These are phyloP conservation scores for Kazachstania kunashirensis DNA, from an alignment of 805 yeast species.

Conservation along the genomic window DNA sequence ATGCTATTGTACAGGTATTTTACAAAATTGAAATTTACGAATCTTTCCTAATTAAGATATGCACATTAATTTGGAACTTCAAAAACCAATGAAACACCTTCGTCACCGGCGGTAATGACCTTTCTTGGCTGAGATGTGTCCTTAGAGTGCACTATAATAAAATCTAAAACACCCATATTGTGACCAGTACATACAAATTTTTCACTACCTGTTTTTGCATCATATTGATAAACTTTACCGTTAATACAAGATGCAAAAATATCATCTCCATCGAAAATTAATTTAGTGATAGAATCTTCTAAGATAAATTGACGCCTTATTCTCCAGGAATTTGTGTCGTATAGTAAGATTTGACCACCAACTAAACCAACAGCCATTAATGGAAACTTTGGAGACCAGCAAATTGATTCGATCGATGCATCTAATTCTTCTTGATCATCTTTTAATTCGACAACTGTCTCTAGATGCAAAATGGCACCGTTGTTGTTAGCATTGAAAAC, in stretches of 20 bases:
- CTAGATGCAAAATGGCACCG: slow-evolving; percentile 58
- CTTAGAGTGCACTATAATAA: slow-evolving; percentile 48
- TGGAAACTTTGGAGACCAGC: slow-evolving; percentile 62
- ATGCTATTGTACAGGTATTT: no score
- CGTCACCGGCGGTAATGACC: slow-evolving; percentile 91
- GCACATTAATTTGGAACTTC: slow-evolving; percentile 31
- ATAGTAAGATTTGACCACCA: slow-evolving; percentile 73
- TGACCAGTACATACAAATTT: slow-evolving; percentile 82
- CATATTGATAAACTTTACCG: slow-evolving; percentile 81
- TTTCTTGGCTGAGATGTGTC: slow-evolving; percentile 32
- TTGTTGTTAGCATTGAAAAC: slow-evolving; percentile 58
- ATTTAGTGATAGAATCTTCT: slow-evolving; percentile 78
- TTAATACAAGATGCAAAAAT: slow-evolving; percentile 72
- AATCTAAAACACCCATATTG: slow-evolving; percentile 87
- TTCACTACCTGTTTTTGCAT: slow-evolving; percentile 74
- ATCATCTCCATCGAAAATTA: slow-evolving; percentile 50
- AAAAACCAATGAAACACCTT: slow-evolving; percentile 80
- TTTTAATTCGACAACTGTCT: slow-evolving; percentile 53
- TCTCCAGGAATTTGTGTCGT: slow-evolving; percentile 81
- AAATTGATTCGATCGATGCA: slow-evolving; percentile 67
- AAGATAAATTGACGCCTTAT: slow-evolving; percentile 60
- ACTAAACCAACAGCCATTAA: slow-evolving; percentile 83
- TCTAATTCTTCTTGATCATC: slow-evolving; percentile 50
- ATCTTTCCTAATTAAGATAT: no score
- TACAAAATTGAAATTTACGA: no score